phyloP scores from a whole-genome alignment of 805 yeast genomes.

The Wickerhamiella brachini region DNA sequence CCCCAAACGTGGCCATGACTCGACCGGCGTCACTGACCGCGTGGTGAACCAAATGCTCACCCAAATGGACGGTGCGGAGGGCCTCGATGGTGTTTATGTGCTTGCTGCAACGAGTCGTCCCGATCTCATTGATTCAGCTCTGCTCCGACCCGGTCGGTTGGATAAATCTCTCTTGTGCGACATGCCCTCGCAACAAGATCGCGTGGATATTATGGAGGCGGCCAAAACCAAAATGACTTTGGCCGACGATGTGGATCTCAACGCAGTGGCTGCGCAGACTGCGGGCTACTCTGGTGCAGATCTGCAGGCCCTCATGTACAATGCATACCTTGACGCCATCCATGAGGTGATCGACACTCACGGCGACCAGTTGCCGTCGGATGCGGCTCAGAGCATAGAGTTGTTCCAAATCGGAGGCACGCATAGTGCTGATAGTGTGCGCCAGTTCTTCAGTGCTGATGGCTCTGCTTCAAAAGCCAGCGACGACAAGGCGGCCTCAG shows the following conservation, averaged over 20 bases:
- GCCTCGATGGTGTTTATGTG: constrained; percentile 90
- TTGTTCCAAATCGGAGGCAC: constrained; percentile 10
- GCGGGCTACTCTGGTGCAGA: constrained; percentile 91
- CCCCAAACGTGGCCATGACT: constrained; percentile 93
- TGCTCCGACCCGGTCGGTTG: constrained; percentile 88
- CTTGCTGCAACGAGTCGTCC: constrained; percentile 95
- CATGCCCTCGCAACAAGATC: constrained; percentile 58
- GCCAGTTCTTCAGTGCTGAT: constrained; percentile 5
- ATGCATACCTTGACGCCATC: constrained; percentile 75
- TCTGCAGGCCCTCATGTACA: constrained; percentile 80
- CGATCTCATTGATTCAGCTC: constrained; percentile 87
- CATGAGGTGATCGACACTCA: constrained; percentile 34
- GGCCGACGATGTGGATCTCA: constrained; percentile 36
- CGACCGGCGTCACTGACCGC: constrained; percentile 94
- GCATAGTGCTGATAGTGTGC: constrained; percentile 1
- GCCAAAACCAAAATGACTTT: constrained; percentile 49
- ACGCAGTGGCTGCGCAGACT: constrained; percentile 41
- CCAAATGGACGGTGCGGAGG: constrained; percentile 99
- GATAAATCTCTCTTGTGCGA: constrained; percentile 88
- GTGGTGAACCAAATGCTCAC: constrained; percentile 95
- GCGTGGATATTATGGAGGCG: constrained; percentile 52
- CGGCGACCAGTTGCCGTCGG: neutral
- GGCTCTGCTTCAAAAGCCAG: neutral
- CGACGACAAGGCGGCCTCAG: neutral
- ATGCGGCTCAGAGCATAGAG: neutral